Base-by-base conservation (phyloP, 2,329 filamentous ascomycete genomes). In the Bipolaris bicolor region DNA sequence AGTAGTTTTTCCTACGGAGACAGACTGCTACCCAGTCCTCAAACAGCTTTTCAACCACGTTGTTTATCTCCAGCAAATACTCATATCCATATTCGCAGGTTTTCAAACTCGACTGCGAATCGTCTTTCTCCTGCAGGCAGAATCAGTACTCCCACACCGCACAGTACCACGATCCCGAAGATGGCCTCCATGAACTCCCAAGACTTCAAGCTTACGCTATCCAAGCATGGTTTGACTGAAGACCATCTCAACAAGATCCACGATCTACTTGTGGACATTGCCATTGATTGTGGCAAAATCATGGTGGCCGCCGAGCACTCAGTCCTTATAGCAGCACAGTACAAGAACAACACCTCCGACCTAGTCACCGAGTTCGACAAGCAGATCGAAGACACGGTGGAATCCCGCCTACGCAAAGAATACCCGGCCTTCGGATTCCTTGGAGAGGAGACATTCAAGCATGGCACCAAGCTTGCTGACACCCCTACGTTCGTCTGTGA, bases 301-400 rank as follows among this genome's bases (percentile, higher is more conserved):
- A 76, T 77, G 69, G 43, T 72, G 5, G 63, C 59, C 5, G 75
- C 74, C 13, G 71, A 76, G 41, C 54, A 70, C 24, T 62, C 62
- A 10, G 61, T 67, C 16, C 67, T 74, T 1, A 51, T 63, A 7
- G 33, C 52, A 1, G 64, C 64, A 0, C 41, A 55, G 2, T 65
- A 61, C 2, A 77, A 78, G 59, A 74, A 75, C 55, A 78, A 77
- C 56, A 68, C 79, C 37, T 80, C 80, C 15, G 83, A 86, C 58
- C 73, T 84, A 1, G 83, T 86, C 37, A 85, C 83, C 1, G 78
- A 81, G 56, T 84, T 83, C 55, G 83, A 86, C 69, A 80, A 79
- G 48, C 81, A 81, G 1, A 80, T 85, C 5, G 83, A 86, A 61
- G 73, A 71, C 1, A 81, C 82, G 78, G 80, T 84, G 20, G 79